Base-by-base conservation (phyloP, 1,284 basidiomycete genomes). In the Porogramme epimiltina region DNA sequence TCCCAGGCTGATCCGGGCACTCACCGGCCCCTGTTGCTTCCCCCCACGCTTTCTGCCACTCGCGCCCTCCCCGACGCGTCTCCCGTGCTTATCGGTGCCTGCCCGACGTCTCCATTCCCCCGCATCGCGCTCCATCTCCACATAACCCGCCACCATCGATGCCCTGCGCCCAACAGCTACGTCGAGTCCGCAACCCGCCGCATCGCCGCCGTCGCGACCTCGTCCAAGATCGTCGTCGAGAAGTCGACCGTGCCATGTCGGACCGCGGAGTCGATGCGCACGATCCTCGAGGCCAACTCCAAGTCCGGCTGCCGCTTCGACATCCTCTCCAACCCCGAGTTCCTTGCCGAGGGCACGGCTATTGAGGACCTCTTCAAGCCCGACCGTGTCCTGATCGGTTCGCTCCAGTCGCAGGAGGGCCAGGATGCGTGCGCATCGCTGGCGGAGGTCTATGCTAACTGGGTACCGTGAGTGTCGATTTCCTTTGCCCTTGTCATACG, bases 181-280 rank as follows among this genome's bases (percentile, higher is more conserved):
- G 91, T 98, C 61, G 96, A 99, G 70, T 84, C 91, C 24, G 96
- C 95, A 38, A 98, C 97, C 36, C 93, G 96, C 60, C 91, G 91
- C 61, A 99, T 99, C 62, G 96, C 97, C 39, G 84, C 85, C 47
- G 89, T 98, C 51, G 91, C 97, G 33, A 90, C 79, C 33, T 85
- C 91, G 6, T 91, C 86, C 71, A 99, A 99, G 80, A 99, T 99
- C 66, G 96, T 99, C 59, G 95, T 99, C 51, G 97, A 99, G 70
- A 99, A 99, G 75, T 99, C 96, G 18, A 99, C 96, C 3, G 96
- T 99, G 24, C 96, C 96, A 33, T 98, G 95, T 77, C 87, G 96
- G 59, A 99, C 96, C 9, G 96, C 96, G 54, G 93, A 97, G 71
- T 96, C 95, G 23, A 99, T 99, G 96, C 91, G 95, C 65, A 96